Conservation (phyloP, 2,329 filamentous ascomycete species). For the Furcasterigmium sp. region DNA sequence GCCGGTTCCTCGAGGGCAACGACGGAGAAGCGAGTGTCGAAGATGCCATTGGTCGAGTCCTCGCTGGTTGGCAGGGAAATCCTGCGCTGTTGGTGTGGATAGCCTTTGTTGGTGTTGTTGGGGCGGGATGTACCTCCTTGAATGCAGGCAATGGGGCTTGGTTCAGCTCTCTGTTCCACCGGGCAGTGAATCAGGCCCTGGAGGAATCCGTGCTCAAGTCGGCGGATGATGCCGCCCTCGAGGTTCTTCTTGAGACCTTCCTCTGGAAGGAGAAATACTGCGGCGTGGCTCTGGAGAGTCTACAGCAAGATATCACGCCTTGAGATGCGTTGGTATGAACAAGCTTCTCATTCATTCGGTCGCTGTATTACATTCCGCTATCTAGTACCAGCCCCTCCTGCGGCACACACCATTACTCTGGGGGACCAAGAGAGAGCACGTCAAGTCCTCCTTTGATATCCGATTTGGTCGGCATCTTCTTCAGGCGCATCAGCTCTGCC, state of each 20-base stretch:
- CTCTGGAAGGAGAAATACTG: slow-evolving; percentile 23
- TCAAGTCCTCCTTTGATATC: slow-evolving; percentile 63
- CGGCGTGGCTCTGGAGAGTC: slow-evolving; percentile 5
- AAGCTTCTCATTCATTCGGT: not conserved
- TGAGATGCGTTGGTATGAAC: no score
- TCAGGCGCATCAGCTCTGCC: slow-evolving; percentile 77
- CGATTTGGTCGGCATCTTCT: slow-evolving; percentile 77
- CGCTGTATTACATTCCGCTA: no score
- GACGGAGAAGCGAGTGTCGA: slow-evolving; percentile 5
- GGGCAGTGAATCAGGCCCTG: slow-evolving; percentile 2
- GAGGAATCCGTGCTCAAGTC: slow-evolving; percentile 2
- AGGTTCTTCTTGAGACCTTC: slow-evolving; percentile 5
- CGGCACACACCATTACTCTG: not conserved
- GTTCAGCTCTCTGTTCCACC: slow-evolving; percentile 2
- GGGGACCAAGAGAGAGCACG: slow-evolving; percentile 36
- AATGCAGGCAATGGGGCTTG: slow-evolving; percentile 2
- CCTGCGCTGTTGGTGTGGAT: slow-evolving; percentile 8
- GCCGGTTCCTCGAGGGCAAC: slow-evolving; percentile 6
- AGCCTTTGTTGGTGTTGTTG: slow-evolving; percentile 10
- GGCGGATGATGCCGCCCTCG: slow-evolving; percentile 3
- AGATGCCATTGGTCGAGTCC: slow-evolving; percentile 3
- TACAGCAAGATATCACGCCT: slow-evolving; percentile 1
- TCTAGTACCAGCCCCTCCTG: no score
- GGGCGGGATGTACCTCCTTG: slow-evolving; percentile 3
- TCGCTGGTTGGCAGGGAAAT: not conserved